Evolutionary conservation across 192 early-diverging fungal genomes (phyloP).

Genomic region (Coemansia sp.): DNA sequence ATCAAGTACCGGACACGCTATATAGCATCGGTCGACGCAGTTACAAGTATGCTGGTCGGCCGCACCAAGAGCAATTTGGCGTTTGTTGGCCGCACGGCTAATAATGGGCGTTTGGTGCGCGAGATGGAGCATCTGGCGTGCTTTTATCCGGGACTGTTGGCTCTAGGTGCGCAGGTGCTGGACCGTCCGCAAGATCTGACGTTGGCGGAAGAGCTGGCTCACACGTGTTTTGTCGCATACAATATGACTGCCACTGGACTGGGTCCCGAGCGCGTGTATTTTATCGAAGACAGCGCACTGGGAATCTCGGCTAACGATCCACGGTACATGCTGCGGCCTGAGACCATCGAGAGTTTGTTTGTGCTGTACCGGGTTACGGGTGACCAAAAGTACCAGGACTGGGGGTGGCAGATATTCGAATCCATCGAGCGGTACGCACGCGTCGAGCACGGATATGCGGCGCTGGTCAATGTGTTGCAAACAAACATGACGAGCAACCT

Average conservation of each 20-base stretch:
- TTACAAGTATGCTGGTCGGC: constrained; percentile 54
- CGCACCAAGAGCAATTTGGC: constrained; percentile 6
- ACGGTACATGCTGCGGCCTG: constrained; percentile 73
- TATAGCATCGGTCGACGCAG: constrained; percentile 60
- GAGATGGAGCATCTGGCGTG: constrained; percentile 97
- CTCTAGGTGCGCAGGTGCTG: constrained; percentile 62
- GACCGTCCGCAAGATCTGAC: constrained; percentile 62
- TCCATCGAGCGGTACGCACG: constrained; percentile 79
- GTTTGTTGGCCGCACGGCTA: constrained; percentile 18
- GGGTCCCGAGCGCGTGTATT: constrained; percentile 75
- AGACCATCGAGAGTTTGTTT: constrained; percentile 88
- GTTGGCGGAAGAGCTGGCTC: constrained; percentile 74
- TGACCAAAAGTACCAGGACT: constrained; percentile 71
- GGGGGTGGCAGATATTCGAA: constrained; percentile 83
- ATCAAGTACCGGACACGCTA: constrained; percentile 67
- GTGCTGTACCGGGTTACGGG: constrained; percentile 82
- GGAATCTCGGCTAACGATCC: constrained; percentile 9
- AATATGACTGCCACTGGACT: constrained; percentile 71
- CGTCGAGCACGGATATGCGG: constrained; percentile 63
- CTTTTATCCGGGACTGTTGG: constrained; percentile 84
- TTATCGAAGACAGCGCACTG: constrained; percentile 28
- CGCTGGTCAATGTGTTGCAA: constrained; percentile 30
- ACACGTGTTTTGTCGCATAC: constrained; percentile 80
- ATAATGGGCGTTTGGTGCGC: constrained; percentile 20
- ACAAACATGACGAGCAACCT: background rate